phyloP scores from a whole-genome alignment of 192 early-diverging fungal species.

The Coemansia sp. region DNA sequence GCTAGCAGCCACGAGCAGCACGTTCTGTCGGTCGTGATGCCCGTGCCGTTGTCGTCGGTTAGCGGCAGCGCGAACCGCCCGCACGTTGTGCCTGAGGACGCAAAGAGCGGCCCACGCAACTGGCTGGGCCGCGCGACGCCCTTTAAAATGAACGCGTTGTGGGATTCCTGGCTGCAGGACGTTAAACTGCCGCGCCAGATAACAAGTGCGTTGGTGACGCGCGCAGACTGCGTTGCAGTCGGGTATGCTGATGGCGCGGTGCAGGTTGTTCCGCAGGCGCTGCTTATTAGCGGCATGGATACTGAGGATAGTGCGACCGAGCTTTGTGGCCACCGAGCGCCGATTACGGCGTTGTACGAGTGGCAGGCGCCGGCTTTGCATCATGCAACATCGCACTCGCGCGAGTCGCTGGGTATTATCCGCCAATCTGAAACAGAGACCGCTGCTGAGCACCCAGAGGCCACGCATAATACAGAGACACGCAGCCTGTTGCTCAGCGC shows the following conservation, averaged over 20 bases:
- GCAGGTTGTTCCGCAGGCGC: conserved; percentile 17
- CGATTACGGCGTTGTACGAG: conserved; percentile 34
- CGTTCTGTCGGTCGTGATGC: conserved; percentile 29
- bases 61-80: conserved; percentile 48
- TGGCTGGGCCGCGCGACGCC: conserved; percentile 31
- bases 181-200: conserved; percentile 7
- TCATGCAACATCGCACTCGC: not conserved
- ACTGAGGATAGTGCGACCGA: not conserved
- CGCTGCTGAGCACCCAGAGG: not conserved
- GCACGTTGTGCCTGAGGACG: conserved; percentile 15
- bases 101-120: conserved; percentile 12
- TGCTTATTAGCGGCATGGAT: conserved; percentile 7
- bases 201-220: conserved; percentile 17
- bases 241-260: conserved; percentile 27
- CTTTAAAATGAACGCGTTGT: conserved; percentile 25
- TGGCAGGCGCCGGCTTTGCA: conserved; percentile 11
- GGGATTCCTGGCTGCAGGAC: conserved; percentile 26
- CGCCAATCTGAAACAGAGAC: not conserved
- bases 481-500: conserved; percentile 36
- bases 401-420: not conserved
- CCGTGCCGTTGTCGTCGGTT: conserved; percentile 38
- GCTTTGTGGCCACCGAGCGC: conserved; percentile 26
- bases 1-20: conserved; percentile 23
- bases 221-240: conserved; percentile 15
- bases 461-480: not conserved